Evolutionary conservation across 164 flowering plant species (phyloP), one percentile per base, ranked within the genome.

Genomic region (Platanus orientalis): DNA sequence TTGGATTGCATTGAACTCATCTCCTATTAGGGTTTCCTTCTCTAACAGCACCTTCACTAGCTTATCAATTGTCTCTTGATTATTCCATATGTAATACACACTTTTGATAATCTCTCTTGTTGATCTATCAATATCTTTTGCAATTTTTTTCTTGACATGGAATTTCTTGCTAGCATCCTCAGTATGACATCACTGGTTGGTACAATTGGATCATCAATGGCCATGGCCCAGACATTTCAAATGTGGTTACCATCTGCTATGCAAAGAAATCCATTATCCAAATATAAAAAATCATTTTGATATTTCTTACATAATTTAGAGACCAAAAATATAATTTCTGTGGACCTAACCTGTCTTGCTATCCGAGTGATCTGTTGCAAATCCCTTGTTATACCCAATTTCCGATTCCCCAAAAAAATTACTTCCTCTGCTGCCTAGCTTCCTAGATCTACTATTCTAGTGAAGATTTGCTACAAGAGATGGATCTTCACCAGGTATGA

Each of bases 201-300:
- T 2, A 50, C 81, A 59, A 78, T 71, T 26, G 84, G 83, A 63
- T 87, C 90, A 20, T 78, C 75, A 83, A 52, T 42, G 88, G 69
- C 93, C 93, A 84, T 25, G 93, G 90, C 28, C 89, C 84, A 4
- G 93, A 87, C 90, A 87, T 87, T 17, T 89, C 92, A 69, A 67
- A 80, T 63, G 62, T 79, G 32, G 86, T 84, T 11, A 87, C 92
- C 86, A 84, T 84, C 90, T 81, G 81, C 13, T 27, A n/a, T n/a
- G n/a, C n/a, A n/a, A n/a, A 9, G 30, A 24, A 52, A 30, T n/a
- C 27, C 23, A 5, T 39, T 26, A 32, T 25, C 6, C 21, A 45
- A 58, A 25, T 23, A 14, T 58, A 10, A 40, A 58, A 20, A 32
- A 42, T 9, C 11, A 1, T n/a, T 42, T 40, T 30, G n/a, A 39